These are phyloP conservation scores for Blastobotrys aristatus DNA, from an alignment of 1,139 yeast species.

Conservation along the genomic window DNA sequence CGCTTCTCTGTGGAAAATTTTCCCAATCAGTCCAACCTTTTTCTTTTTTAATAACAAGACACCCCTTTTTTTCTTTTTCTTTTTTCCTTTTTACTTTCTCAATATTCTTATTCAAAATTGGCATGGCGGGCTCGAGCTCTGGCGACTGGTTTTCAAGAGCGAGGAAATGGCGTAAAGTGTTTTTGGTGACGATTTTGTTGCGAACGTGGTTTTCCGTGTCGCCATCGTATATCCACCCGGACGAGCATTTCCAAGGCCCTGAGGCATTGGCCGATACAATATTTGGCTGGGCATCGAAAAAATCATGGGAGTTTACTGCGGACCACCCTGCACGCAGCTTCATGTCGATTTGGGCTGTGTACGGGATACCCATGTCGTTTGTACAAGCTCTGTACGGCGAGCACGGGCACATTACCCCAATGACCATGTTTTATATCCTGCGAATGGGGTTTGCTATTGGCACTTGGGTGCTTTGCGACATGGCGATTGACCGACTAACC, in stretches of 20 bases:
- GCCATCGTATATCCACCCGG: slow-evolving; percentile 91
- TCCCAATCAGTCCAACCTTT: no score
- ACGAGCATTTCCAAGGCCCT: slow-evolving; percentile 89
- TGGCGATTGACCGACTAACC: slow-evolving; percentile 42
- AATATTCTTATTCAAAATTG: neutral
- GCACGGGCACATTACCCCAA: slow-evolving; percentile 27
- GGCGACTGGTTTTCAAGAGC: slow-evolving; percentile 12
- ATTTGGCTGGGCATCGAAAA: slow-evolving; percentile 47
- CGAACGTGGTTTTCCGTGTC: slow-evolving; percentile 59
- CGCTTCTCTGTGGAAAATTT: no score
- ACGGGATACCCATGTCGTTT: slow-evolving; percentile 54
- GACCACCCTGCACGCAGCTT: slow-evolving; percentile 65
- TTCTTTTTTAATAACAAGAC: no score
- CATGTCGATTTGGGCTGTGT: slow-evolving; percentile 60
- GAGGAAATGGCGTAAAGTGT: slow-evolving; percentile 28
- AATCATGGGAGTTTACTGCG: slow-evolving; percentile 82
- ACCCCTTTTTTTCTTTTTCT: neutral
- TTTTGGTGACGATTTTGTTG: slow-evolving; percentile 38
- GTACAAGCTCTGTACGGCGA: slow-evolving; percentile 26
- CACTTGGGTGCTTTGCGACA: slow-evolving; percentile 57
- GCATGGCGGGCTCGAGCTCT: no score
- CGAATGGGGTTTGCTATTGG: slow-evolving; percentile 54
- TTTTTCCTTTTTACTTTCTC: neutral
- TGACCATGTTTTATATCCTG: slow-evolving; percentile 48
- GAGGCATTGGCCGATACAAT: slow-evolving; percentile 58